phyloP scores from a whole-genome alignment of 73 alveolate species.

The Tetrahymena borealis region DNA sequence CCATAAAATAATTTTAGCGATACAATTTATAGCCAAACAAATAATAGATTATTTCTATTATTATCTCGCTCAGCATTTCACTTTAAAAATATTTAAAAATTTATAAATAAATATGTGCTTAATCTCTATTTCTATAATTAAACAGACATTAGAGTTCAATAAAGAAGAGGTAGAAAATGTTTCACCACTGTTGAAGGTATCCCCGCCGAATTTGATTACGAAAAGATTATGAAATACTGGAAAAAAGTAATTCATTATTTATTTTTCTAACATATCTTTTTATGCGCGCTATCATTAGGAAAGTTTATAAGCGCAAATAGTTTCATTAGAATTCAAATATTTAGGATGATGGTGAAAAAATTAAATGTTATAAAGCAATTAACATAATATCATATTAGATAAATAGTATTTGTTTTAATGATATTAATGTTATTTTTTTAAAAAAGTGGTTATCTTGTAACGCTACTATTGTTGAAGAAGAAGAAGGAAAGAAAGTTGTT shows the following conservation, averaged over 20 bases:
- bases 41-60: too few relatives aligned
- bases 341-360: too few relatives aligned
- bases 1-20: not conserved
- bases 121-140: not conserved
- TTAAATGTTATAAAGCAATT: too few relatives aligned
- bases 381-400: too few relatives aligned
- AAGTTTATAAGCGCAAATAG: too few relatives aligned
- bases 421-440: not conserved
- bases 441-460: not conserved
- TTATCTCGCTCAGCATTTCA: too few relatives aligned
- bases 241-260: not conserved
- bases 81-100: too few relatives aligned
- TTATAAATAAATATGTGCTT: not conserved
- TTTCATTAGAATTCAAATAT: too few relatives aligned
- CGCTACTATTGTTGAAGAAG: not conserved
- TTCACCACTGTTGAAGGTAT: not conserved
- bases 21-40: too few relatives aligned
- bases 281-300: not conserved
- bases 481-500: not conserved
- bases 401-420: not conserved
- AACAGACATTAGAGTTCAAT: not conserved
- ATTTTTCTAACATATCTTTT: not conserved
- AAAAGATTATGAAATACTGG: slow-evolving; percentile 1
- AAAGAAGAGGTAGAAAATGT: not conserved
- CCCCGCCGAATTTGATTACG: not conserved